Evolutionary conservation across 768 basidiomycete genomes (phyloP), one percentile per base, ranked within the genome.

Genomic region (Bullera alba): DNA sequence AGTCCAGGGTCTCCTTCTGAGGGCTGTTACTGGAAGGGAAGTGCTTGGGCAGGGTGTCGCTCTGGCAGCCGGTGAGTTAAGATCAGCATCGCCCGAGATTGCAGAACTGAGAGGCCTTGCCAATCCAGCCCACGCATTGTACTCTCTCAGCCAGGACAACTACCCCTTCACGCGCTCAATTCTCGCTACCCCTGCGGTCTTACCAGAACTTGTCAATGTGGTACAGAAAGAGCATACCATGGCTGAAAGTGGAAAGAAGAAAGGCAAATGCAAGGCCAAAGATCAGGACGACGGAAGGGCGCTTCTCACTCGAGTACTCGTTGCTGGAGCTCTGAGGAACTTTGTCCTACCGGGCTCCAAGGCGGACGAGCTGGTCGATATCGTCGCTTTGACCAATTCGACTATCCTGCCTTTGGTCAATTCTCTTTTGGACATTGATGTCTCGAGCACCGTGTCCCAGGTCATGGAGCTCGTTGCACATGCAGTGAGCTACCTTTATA

Each of bases 141-240:
- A 93, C 70, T 87, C 93, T 53, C 76, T 96, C 23, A 87, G 89
- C 2, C 89, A 92, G 67, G 92, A 95, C 65, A 96, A 95, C 56
- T 75, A 74, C n/a, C 79, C 83, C 16, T 81, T 83, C 26, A 81
- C 83, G 46, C 69, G 79, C n/a, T 81, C 83, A 48, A 67, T 92
- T 17, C 77, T 81, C 19, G 42, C 50, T 14, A 51, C 61, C 15
- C 53, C 63, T 4, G 43, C 54, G 2, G 65, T 57, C 21, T 30
- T 67, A 21, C 22, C 46, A 10, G 42, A 51, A 3, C 49, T 70
- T 3, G 52, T 57, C 5, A 42, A 46, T 7, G 50, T 69, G 17
- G 36, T 42, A 27, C 42, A 49, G 22, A 43, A 54, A 17, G 63
- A 63, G 30, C 63, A 65, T 26, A 15, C n/a, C 1, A 44, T 58